These are phyloP conservation scores for Melastoma candidum DNA, from an alignment of 441 rosid species.

Conservation along the genomic window DNA sequence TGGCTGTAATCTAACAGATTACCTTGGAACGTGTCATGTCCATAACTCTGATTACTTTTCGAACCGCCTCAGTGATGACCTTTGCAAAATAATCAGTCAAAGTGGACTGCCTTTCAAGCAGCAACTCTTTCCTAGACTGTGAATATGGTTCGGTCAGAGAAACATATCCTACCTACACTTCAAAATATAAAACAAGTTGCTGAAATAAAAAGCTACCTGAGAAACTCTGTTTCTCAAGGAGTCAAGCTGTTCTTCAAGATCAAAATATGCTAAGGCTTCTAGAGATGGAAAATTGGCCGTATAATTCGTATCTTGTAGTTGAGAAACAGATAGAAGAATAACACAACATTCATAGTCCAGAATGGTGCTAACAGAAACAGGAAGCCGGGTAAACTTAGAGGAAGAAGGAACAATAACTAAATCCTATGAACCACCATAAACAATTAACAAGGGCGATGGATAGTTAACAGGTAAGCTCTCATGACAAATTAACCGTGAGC, in stretches of 20 bases:
- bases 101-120: constrained; percentile 42
- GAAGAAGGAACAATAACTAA: too few relatives aligned
- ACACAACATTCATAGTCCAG: too few relatives aligned
- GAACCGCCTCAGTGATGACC: constrained; percentile 42
- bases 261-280: constrained; percentile 32
- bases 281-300: constrained; percentile 19
- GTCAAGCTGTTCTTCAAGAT: constrained; percentile 53
- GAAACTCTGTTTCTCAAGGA: constrained; percentile 51
- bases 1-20: constrained; percentile 1
- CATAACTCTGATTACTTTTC: constrained; percentile 36
- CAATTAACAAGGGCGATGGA: too few relatives aligned
- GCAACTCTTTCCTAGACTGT: constrained; percentile 53
- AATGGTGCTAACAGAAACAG: too few relatives aligned
- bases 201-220: constrained; percentile 29
- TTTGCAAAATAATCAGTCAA: constrained; percentile 33
- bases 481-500: too few relatives aligned
- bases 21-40: constrained; percentile 50
- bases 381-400: too few relatives aligned
- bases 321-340: too few relatives aligned
- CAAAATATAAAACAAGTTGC: constrained; percentile 3
- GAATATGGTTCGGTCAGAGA: neutral
- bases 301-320: constrained; percentile 25
- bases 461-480: too few relatives aligned
- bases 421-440: too few relatives aligned
- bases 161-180: neutral